Evolutionary conservation across 2,329 filamentous ascomycete species (phyloP), one percentile per base, ranked within the genome.

Genomic region (Exophiala bonariae): DNA sequence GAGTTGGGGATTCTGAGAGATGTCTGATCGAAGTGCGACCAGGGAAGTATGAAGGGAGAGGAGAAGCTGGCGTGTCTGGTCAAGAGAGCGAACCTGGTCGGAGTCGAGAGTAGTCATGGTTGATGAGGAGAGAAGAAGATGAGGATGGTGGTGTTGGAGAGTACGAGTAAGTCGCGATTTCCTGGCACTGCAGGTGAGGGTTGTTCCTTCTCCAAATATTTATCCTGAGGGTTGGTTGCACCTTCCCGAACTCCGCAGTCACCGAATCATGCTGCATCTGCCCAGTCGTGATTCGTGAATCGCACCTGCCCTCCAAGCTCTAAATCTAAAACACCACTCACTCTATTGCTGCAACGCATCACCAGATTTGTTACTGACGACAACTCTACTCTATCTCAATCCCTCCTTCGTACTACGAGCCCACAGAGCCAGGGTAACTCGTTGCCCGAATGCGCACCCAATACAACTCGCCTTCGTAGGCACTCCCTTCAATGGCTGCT

Each of bases 31-130:
- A 17, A 90, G 71, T 32, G 83, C 85, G 47, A 71, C 76, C 16
- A 91, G 79, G 58, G 80, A 87, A 64, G 79, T 83, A 3, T 82
- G 81, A 18, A 91, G 77, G 61, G 88, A 83, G 36, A 76, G 76
- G 17, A 90, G 75, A 20, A 84, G 79, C 60, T 83, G 80, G 32
- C 87, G 80, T 20, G 83, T 82, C 66, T 85, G 79, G 61, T 91
- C 87, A 19, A 91, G 77, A 32, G 80, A 76, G 67, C 85, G 87
- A 33, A 75, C 63, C 44, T 76, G 71, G 37, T 72, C 67, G 40
- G 62, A 60, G 4, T 56, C 65, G 41, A 69, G 60, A 26, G 67
- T 51, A 4, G 70, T 48, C 70, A 73, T 73, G 28, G 23, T 6
- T 11, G 11, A 23, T 30, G 34, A 18, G 19, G n/a, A 38, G 46